Conservation (phyloP, 495 filamentous ascomycete species). For the Neurospora sp. region DNA sequence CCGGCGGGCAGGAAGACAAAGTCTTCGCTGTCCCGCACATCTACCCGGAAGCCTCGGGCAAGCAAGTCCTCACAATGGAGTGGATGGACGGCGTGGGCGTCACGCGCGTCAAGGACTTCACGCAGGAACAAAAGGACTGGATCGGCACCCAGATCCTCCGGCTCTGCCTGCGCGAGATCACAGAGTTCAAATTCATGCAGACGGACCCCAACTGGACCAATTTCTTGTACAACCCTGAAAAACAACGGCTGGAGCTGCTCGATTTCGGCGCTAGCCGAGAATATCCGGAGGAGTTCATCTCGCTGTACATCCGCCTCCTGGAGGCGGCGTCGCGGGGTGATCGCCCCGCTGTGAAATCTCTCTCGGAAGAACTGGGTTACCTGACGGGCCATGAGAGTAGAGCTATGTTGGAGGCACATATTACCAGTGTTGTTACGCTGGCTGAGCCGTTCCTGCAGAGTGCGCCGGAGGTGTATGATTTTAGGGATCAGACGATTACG, state of each 20-base stretch:
- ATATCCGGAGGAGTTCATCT: constrained; percentile 69
- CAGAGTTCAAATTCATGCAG: constrained; percentile 95
- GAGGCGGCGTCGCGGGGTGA: constrained; percentile 66
- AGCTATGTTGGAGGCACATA: constrained; percentile 79
- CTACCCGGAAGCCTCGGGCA: constrained; percentile 69
- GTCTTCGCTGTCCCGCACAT: constrained; percentile 73
- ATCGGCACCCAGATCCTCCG: constrained; percentile 87
- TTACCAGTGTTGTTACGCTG: constrained; percentile 70
- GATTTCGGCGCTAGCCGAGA: constrained; percentile 87
- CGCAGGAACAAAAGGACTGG: constrained; percentile 80
- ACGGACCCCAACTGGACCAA: constrained; percentile 99
- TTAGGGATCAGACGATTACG: constrained; percentile 88
- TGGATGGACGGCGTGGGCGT: constrained; percentile 82
- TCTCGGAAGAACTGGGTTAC: constrained; percentile 80
- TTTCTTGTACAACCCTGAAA: constrained; percentile 80
- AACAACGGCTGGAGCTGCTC: constrained; percentile 83
- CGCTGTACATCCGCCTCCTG: constrained; percentile 66
- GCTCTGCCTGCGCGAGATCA: constrained; percentile 86
- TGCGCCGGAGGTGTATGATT: constrained; percentile 83
- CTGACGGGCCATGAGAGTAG: constrained; percentile 78
- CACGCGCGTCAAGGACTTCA: constrained; percentile 62
- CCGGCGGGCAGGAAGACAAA: constrained; percentile 43
- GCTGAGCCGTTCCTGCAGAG: constrained; percentile 77
- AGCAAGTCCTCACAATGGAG: constrained; percentile 87
- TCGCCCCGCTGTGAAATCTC: constrained; percentile 45